Percentiles rank a stretch among this genome's conserved stretches.
Evolutionary conservation across 192 early-diverging fungal genomes (phyloP).

Genomic region (Entophlyctis luteolus): DNA sequence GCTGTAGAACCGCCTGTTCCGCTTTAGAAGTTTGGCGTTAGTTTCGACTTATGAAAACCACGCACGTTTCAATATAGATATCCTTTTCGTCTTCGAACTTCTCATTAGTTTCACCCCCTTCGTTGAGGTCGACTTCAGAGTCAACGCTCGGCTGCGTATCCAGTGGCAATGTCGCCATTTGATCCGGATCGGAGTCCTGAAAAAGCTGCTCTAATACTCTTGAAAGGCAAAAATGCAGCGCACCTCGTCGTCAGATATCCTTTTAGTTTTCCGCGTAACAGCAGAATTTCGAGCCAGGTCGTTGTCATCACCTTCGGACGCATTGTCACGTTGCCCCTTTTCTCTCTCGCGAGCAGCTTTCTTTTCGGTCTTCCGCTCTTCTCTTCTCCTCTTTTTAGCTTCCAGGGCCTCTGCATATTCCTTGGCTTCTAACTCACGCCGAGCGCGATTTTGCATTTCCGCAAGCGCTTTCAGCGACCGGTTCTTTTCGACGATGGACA

Average conservation of each 20-base stretch:
- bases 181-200: too few relatives aligned
- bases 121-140: too few relatives aligned
- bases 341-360: background rate
- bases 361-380: background rate
- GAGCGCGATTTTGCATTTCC: background rate
- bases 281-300: background rate
- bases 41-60: background rate
- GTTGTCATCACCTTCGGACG: background rate
- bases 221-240: too few relatives aligned
- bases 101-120: too few relatives aligned
- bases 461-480: slow-evolving; percentile 3
- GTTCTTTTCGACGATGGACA: slow-evolving; percentile 7
- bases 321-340: background rate
- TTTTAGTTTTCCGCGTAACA: too few relatives aligned
- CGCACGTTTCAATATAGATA: background rate
- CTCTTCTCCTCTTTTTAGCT: background rate
- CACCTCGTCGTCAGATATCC: too few relatives aligned
- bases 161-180: too few relatives aligned
- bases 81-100: background rate
- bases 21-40: background rate
- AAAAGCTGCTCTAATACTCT: too few relatives aligned
- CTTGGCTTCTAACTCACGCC: slow-evolving; percentile 6
- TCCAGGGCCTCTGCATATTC: slow-evolving; percentile 17
- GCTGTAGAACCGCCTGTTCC: background rate
- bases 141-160: too few relatives aligned